Evolutionary conservation across 2,329 filamentous ascomycete species (phyloP), one percentile per base, ranked within the genome.

Genomic region (Claviceps digitariae): DNA sequence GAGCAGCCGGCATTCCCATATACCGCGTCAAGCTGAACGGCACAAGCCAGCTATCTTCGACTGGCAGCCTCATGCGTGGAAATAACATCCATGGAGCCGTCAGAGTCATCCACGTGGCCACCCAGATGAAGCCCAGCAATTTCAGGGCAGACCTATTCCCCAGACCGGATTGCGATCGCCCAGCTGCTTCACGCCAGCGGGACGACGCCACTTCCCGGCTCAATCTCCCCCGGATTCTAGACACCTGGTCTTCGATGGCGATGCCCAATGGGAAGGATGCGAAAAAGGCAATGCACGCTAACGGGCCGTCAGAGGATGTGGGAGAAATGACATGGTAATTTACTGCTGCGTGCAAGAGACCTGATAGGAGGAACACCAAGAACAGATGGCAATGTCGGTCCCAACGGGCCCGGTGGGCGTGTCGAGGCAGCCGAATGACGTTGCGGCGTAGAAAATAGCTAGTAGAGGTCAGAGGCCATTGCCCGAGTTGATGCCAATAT

Each of bases 1-100:
- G 25, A n/a, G 49, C 38, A n/a, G 12, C 17, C 23, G 51, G 45
- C 15, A 52, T 21, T 5, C 45, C 51, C 21, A 52, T 34, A 6
- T 3, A n/a, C 6, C 34, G 45, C 8, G 44, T 45, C 44, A 52
- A 7, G 34, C 51, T 52, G 17, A 48, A 41, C 4, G 51, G 51
- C 23, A 52, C 44, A 40, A 52, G 51, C 51, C 34, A 48, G 29
- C 23, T 12, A 8, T 48, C n/a, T 15, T 52, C 36, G 1, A 36
- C 41, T 6, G 45, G 45, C 12, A 48, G 20, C 12, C 51, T 45
- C 13, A 45, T 10, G 21, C 5, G 36, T 25, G 47, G 13, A 50
- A 49, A 49, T 15, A 50, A 15, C 20, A 45, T 15, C 51, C 52
- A 53, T 15, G 49, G 45, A 7, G 53, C 38, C 6, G 53, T 52